Base-by-base conservation (phyloP, 2,329 filamentous ascomycete genomes). In the Aspergillus transmontanensis region DNA sequence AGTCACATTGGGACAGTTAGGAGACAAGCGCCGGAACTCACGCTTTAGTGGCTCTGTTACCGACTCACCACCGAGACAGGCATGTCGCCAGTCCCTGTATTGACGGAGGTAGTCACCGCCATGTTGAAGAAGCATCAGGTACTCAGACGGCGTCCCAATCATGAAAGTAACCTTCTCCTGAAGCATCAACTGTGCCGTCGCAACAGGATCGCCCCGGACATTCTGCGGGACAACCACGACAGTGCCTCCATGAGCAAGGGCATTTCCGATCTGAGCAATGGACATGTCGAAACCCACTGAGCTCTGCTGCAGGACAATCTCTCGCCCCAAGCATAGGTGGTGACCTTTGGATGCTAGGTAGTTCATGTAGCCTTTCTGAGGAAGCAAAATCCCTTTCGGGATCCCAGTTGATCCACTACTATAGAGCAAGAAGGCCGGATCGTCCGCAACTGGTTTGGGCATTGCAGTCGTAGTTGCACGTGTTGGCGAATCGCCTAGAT, bases 81-180 rank as follows among this genome's bases (percentile, higher is more conserved):
- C 68, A 53, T n/a, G 39, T 6, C 62, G 43, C 71, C 71, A 72
- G 1, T 60, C 36, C n/a, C 51, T 61, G 11, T 58, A 30, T 21
- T 64, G 28, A 3, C 51, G 48, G 23, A 71, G 68, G 36, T 64
- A 58, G 12, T 61, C 63, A 16, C 39, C 36, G 2, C 65, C 68
- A 43, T 68, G 68, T 9, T 57, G 57, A 7, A 43, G 39, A 16
- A 43, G 39, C 69, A 39, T 63, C 62, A 66, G 34, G 56, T 72
- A 71, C 54, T 72, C 70, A 4, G 71, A 67, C 26, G 70, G 66
- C 2, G 69, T 71, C 6, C 59, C 65, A n/a, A 58, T 64, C 16
- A 68, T 72, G 51, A 66, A 68, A 0, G 67, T 69, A 58, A 73
- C 65, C 5, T 32, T 32, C 16, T 71, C 39, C 21, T 63, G 34